phyloP scores from a whole-genome alignment of 805 yeast species.

The Lachancea nothofagi region DNA sequence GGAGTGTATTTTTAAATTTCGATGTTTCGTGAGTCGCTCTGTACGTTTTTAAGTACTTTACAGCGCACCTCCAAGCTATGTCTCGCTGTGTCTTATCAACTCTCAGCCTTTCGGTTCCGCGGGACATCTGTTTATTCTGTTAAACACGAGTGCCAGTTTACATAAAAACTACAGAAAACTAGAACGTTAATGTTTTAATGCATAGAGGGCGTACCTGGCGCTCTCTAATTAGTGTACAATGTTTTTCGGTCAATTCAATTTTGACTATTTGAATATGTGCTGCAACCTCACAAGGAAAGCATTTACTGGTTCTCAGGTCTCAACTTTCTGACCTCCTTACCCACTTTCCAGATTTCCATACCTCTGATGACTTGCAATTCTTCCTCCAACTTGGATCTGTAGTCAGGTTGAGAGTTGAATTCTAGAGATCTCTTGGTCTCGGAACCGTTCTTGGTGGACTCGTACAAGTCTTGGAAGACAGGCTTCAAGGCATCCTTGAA shows the following conservation, averaged over 20 bases:
- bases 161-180: constrained; percentile 9
- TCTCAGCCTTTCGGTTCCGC: too few relatives aligned
- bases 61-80: too few relatives aligned
- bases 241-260: constrained; percentile 8
- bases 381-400: constrained; percentile 91
- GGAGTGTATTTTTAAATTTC: too few relatives aligned
- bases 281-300: neutral
- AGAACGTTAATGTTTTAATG: constrained; percentile 6
- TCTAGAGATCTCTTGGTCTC: constrained; percentile 98
- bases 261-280: constrained; percentile 9
- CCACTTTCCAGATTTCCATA: constrained; percentile 99
- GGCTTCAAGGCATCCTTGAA: constrained; percentile 99
- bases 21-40: neutral
- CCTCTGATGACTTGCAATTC: constrained; percentile 91
- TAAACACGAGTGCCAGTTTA: constrained; percentile 16
- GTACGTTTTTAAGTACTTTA: too few relatives aligned
- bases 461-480: constrained; percentile 93
- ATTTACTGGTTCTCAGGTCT: constrained; percentile 96
- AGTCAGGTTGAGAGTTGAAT: constrained; percentile 97
- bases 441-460: constrained; percentile 89
- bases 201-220: constrained; percentile 4
- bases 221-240: constrained; percentile 9
- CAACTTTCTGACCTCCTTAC: constrained; percentile 98
- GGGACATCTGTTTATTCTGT: constrained; percentile 21
- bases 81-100: too few relatives aligned